phyloP scores from a whole-genome alignment of 192 early-diverging fungal genomes.

The Coemansia sp. region DNA sequence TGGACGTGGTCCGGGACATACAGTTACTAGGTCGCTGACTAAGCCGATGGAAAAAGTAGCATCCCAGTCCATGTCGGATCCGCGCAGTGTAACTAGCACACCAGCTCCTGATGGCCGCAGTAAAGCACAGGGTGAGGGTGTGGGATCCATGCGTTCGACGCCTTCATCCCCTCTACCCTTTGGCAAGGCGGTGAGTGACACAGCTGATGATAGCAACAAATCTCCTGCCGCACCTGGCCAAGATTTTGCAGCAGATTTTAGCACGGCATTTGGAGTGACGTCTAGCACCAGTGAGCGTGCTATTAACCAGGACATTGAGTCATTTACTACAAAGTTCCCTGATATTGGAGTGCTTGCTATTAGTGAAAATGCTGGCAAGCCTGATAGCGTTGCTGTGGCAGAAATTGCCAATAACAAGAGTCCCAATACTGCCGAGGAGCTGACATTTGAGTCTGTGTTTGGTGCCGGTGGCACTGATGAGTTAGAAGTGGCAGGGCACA shows the following conservation, averaged over 20 bases:
- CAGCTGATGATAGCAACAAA: background rate
- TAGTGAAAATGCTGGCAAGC: background rate
- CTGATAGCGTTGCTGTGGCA: background rate
- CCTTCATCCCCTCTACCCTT: slow-evolving; percentile 22
- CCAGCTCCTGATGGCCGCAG: slow-evolving; percentile 28
- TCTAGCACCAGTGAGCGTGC: slow-evolving; percentile 23
- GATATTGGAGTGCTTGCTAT: slow-evolving; percentile 39
- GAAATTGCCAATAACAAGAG: background rate
- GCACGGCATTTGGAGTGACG: slow-evolving; percentile 35
- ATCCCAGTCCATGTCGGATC: slow-evolving; percentile 22
- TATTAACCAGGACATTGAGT: slow-evolving; percentile 43
- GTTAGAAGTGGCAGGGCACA: background rate
- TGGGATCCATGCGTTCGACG: slow-evolving; percentile 16
- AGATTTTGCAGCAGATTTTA: slow-evolving; percentile 47
- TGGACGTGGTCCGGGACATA: background rate
- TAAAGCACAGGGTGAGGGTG: background rate
- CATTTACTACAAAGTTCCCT: slow-evolving; percentile 50
- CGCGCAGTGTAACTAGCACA: slow-evolving; percentile 47
- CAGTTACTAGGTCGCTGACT: slow-evolving; percentile 8
- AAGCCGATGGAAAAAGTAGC: slow-evolving; percentile 7
- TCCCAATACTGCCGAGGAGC: slow-evolving; percentile 8
- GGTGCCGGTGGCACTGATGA: slow-evolving; percentile 16
- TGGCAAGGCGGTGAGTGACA: background rate
- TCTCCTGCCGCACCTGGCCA: background rate
- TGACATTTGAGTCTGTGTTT: slow-evolving; percentile 56